Base-by-base conservation (phyloP, 2,329 filamentous ascomycete species). In the Colletotrichum australisinense region DNA sequence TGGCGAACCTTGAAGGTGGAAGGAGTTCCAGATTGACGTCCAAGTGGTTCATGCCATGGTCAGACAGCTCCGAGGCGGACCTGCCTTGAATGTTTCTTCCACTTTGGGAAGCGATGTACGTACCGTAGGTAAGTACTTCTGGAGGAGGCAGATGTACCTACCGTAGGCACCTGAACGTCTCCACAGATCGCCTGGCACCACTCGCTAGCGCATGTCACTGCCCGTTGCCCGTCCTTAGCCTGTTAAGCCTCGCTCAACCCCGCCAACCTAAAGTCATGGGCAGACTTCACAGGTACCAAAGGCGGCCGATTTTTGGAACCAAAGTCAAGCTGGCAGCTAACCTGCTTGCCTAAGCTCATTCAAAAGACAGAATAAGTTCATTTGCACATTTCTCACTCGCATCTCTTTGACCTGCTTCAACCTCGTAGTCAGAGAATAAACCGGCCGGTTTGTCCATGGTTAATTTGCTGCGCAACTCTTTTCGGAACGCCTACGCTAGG, bases 1-100 rank as follows among this genome's bases (percentile, higher is more conserved):
- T 26, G 30, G 46, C 32, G 55, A 64, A 59, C 66, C 53, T 64
- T 69, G 53, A 59, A 12, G 24, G 26, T 26, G 30, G 53, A n/a
- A 55, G 38, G 8, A 38, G 66, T 59, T 58, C 53, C 38, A 69
- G 12, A 5, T 59, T 7, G 3, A 24, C 26, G 66, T 73, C 70
- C 59, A 59, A 69, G 70, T 69, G 59, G 66, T 73, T 73, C 70
- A 69, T 64, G 70, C 59, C 66, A 65, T 38, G 49, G 62, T 24
- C 49, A 32, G 22, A 64, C 49, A 26, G 46, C 9, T 8, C 22
- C 22, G 7, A 19, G 30, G 30, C 32, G 58, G 24, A 38, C 19
- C 42, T n/a, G 42, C 16, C 42, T 22, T 49, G 42, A 19, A 42
- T 22, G 19, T 49, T 49, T 49, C 42, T 49, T 49, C 42, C 19